Percentiles rank a stretch among this genome's conserved stretches.
These are phyloP conservation scores for Lactarius pseudohatsudake DNA, from an alignment of 768 basidiomycete genomes.

Conservation along the genomic window DNA sequence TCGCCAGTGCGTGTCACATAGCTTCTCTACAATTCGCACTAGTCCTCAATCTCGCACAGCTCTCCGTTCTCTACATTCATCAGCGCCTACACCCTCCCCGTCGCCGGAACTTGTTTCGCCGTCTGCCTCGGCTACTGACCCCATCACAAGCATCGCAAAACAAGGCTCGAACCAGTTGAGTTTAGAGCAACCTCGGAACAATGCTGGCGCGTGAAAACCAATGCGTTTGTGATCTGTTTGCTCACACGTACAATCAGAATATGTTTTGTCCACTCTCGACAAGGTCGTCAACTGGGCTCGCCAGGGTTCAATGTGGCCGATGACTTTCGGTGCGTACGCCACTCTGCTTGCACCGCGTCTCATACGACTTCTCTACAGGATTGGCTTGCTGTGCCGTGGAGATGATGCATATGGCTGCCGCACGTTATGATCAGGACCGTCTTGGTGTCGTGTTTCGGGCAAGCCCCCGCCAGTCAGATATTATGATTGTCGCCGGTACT, in stretches of 20 bases:
- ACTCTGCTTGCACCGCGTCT: background rate
- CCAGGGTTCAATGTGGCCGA: conserved; percentile 99
- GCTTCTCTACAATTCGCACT: background rate
- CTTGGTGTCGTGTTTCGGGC: conserved; percentile 98
- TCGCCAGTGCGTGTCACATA: conserved; percentile 13
- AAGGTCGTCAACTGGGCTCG: conserved; percentile 97
- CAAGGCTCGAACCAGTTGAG: conserved; percentile 81
- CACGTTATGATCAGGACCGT: conserved; percentile 97
- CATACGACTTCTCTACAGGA: conserved; percentile 48
- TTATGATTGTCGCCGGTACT: conserved; percentile 99
- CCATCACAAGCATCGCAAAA: conserved; percentile 71
- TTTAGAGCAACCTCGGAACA: conserved; percentile 86
- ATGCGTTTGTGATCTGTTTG: background rate
- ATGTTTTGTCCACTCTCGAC: conserved; percentile 93
- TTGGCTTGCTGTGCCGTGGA: conserved; percentile 99
- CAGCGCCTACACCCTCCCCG: conserved; percentile 43
- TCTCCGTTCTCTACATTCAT: conserved; percentile 57
- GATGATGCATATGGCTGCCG: conserved; percentile 99
- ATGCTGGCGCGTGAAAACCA: conserved; percentile 59
- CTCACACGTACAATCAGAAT: conserved; percentile 55
- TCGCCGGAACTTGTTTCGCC: conserved; percentile 44
- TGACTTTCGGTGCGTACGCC: conserved; percentile 77
- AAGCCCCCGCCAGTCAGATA: conserved; percentile 95
- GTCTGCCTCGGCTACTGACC: conserved; percentile 46
- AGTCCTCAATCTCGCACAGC: conserved; percentile 37